Base-by-base conservation (phyloP, 768 basidiomycete species). In the Kwoniella heveanensis region DNA sequence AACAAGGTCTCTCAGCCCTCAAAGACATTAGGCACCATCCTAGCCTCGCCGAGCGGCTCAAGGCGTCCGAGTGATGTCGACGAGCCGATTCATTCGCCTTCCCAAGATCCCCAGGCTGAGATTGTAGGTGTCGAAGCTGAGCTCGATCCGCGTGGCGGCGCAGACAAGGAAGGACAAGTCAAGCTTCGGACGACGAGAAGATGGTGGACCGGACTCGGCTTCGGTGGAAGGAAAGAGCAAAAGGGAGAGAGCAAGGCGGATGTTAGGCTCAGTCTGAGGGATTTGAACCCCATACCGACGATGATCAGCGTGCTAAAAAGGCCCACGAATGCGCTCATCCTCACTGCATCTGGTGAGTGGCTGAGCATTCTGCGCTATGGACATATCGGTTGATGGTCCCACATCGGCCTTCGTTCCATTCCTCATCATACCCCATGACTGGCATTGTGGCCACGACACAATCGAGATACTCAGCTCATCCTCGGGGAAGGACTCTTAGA, bases 231-330 rank as follows among this genome's bases (percentile, higher is more conserved):
- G 64, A 74, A 62, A 48, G 48, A 54, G 30, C 54, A 54, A 13
- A 36, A 49, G 6, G 58, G 66, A 24, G 66, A 56, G 26, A 54
- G 62, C 39, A 56, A 66, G 4, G 76, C 81, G 26, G 7, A 19
- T 17, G 73, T 89, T 49, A 85, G 82, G 65, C 79, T 90, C 36
- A 84, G 87, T 7, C 66, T 91, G 3, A 83, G 77, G 61, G 90
- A 92, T 68, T 82, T 92, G n/a, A 91, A 90, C 72, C 90, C 90
- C 0, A 72, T 90, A 53, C 83, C 83, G 51, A 88, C 89, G 0
- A 83, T 91, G 52, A 76, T 80, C 55, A 74, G 82, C 29, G 85
- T 91, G 25, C 65, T 91, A 24, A 82, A 83, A 17, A 82, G 86
- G 39, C 83, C 79, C 54, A 89, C 90, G 69, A 96, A 94, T 65